These are phyloP conservation scores for Crithidia brevicula DNA, from an alignment of 208 protist genomes.

Conservation along the genomic window DNA sequence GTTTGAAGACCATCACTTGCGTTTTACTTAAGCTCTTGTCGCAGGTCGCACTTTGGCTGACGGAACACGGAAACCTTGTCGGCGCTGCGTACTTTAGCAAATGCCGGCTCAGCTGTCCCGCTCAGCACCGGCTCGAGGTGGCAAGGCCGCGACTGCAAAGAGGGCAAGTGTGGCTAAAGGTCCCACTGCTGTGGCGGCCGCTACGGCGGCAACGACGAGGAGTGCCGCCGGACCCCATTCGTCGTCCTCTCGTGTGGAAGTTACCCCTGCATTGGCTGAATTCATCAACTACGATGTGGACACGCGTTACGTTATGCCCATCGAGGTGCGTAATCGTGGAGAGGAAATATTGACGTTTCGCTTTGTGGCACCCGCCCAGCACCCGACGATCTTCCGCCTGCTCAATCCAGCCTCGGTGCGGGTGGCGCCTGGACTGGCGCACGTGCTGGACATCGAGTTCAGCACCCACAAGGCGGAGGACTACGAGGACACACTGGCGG, in stretches of 20 bases:
- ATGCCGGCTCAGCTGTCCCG: background rate
- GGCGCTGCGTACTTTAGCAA: background rate
- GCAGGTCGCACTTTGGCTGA: too few relatives aligned
- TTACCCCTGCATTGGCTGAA: constrained; percentile 59
- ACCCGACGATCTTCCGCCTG: constrained; percentile 64
- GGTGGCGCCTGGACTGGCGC: constrained; percentile 74
- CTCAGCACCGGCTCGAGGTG: background rate
- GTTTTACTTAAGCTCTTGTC: background rate
- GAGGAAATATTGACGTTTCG: constrained; percentile 67
- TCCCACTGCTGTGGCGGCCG: background rate
- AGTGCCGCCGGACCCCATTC: background rate
- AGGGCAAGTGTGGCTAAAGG: background rate
- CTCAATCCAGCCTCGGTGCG: constrained; percentile 64
- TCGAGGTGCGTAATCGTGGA: constrained; percentile 80
- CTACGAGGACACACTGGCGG: constrained; percentile 71
- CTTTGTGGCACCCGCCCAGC: constrained; percentile 69
- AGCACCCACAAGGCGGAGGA: constrained; percentile 69
- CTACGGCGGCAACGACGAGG: background rate
- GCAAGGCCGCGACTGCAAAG: background rate
- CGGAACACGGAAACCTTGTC: too few relatives aligned
- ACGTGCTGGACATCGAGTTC: constrained; percentile 87
- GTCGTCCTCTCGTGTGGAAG: constrained; percentile 29
- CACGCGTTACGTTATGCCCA: constrained; percentile 84
- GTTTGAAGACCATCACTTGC: too few relatives aligned
- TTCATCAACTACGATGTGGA: constrained; percentile 90